phyloP scores from a whole-genome alignment of 495 filamentous ascomycete species.

The Penicillium samsonianum region DNA sequence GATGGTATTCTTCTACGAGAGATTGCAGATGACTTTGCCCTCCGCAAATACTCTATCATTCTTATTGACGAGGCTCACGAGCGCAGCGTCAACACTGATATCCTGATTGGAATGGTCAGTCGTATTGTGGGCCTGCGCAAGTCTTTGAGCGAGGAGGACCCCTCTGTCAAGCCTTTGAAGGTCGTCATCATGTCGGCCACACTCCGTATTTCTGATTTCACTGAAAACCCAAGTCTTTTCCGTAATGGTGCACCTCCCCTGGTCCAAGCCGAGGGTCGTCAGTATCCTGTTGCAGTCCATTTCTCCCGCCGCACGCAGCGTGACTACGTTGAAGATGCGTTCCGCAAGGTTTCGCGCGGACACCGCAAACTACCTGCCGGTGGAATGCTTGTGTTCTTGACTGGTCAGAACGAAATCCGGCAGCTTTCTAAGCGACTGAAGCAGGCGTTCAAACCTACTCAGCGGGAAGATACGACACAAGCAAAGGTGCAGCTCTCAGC shows the following conservation, averaged over 20 bases:
- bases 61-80: slow-evolving; percentile 98
- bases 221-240: slow-evolving; percentile 79
- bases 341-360: slow-evolving; percentile 82
- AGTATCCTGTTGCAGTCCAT: slow-evolving; percentile 86
- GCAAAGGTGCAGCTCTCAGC: slow-evolving; percentile 72
- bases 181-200: slow-evolving; percentile 99
- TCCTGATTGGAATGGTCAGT: slow-evolving; percentile 93
- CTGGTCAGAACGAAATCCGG: slow-evolving; percentile 88
- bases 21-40: slow-evolving; percentile 82
- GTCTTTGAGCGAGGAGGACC: slow-evolving; percentile 61
- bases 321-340: slow-evolving; percentile 89
- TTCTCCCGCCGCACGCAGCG: slow-evolving; percentile 80
- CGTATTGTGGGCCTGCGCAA: slow-evolving; percentile 80
- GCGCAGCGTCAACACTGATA: slow-evolving; percentile 95
- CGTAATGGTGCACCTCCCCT: slow-evolving; percentile 73
- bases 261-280: slow-evolving; percentile 89
- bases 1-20: slow-evolving; percentile 95
- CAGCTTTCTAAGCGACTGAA: slow-evolving; percentile 75
- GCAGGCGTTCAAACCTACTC: slow-evolving; percentile 64
- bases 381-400: slow-evolving; percentile 93
- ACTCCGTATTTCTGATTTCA: slow-evolving; percentile 85
- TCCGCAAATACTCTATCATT: slow-evolving; percentile 91
- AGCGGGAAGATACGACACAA: slow-evolving; percentile 51
- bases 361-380: slow-evolving; percentile 90
- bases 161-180: slow-evolving; percentile 75